These are phyloP conservation scores for Gossypium arboreum DNA, from an alignment of 345 rosid genomes.

Conservation along the genomic window DNA sequence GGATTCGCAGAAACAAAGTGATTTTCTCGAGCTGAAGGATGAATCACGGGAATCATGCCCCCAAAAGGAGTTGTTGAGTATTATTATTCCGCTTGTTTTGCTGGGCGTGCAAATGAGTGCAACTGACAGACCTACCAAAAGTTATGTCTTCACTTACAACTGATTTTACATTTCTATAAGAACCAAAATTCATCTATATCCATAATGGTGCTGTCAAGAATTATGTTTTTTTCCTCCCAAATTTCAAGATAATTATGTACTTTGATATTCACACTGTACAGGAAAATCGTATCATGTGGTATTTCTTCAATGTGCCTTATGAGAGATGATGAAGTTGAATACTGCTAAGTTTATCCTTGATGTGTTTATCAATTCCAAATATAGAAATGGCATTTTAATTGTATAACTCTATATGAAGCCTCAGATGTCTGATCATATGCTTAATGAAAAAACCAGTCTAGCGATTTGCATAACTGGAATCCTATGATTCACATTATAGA, in stretches of 20 bases:
- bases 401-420: not conserved
- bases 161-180: not conserved
- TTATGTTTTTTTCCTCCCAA: not conserved
- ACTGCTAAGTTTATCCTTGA: not conserved
- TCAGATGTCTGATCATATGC: not conserved
- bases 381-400: not conserved
- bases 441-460: not conserved
- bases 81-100: not conserved
- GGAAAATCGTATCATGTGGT: not conserved
- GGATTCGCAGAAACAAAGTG: conserved; percentile 30
- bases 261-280: not conserved
- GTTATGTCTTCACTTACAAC: conserved; percentile 20
- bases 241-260: not conserved
- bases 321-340: not conserved
- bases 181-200: conserved; percentile 3
- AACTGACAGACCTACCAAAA: conserved; percentile 17
- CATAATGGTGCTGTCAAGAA: not conserved
- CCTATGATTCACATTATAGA: not conserved
- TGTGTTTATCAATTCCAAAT: not conserved
- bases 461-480: not conserved
- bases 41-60: not conserved
- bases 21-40: not conserved
- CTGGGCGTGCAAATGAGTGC: not conserved
- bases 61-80: conserved; percentile 1
- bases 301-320: not conserved